phyloP scores from a whole-genome alignment of 768 basidiomycete genomes.

The Kockovaella imperatae region DNA sequence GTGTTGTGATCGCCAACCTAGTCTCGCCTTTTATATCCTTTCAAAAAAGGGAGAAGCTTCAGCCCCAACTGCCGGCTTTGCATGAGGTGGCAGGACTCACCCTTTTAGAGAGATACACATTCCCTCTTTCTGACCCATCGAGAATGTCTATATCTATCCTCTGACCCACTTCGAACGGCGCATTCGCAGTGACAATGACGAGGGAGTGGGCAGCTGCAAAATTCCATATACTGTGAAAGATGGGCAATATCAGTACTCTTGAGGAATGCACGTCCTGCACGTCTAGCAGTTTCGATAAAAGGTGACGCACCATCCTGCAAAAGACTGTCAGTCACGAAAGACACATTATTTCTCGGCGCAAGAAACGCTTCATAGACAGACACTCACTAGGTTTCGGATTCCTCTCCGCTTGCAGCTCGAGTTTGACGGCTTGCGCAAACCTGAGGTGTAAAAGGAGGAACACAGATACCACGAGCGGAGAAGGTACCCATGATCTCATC shows the following conservation, averaged over 20 bases:
- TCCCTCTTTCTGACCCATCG: slow-evolving; percentile 73
- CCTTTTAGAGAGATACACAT: slow-evolving; percentile 83
- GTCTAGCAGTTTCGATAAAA: no score
- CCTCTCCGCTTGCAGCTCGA: slow-evolving; percentile 62
- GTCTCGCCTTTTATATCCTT: slow-evolving; percentile 78
- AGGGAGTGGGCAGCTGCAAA: slow-evolving; percentile 74
- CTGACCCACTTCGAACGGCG: slow-evolving; percentile 59
- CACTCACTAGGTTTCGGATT: slow-evolving; percentile 57
- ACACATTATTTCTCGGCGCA: background rate
- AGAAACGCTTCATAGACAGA: background rate
- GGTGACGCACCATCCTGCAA: slow-evolving; percentile 30
- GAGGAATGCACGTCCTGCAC: no score
- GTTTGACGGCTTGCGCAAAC: slow-evolving; percentile 66
- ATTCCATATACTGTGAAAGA: slow-evolving; percentile 83
- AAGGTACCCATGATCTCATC: slow-evolving; percentile 10
- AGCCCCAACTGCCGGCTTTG: background rate
- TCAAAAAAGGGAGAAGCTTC: no score
- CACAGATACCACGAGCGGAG: slow-evolving; percentile 13
- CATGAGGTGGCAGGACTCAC: slow-evolving; percentile 15
- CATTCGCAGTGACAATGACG: slow-evolving; percentile 92
- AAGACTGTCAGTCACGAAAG: background rate
- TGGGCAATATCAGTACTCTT: background rate
- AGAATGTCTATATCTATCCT: slow-evolving; percentile 89
- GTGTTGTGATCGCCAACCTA: slow-evolving; percentile 84
- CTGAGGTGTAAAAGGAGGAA: slow-evolving; percentile 35